These are phyloP conservation scores for Emergomyces orientalis DNA, from an alignment of 2,329 filamentous ascomycete species.

Conservation along the genomic window DNA sequence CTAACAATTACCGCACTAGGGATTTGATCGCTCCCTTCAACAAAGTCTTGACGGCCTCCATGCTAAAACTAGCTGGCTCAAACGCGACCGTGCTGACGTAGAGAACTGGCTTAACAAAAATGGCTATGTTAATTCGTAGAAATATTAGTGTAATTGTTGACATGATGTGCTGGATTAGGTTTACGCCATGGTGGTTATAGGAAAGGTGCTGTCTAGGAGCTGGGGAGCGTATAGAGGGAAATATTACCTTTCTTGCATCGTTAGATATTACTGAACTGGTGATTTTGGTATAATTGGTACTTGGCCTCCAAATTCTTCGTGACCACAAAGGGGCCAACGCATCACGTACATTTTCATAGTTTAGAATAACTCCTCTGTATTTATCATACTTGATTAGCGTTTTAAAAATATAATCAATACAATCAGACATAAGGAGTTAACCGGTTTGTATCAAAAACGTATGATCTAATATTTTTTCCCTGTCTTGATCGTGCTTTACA, in stretches of 20 bases:
- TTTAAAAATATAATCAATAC: background rate
- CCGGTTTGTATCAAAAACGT: background rate
- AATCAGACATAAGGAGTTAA: background rate
- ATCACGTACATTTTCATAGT: background rate
- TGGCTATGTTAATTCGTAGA: slow-evolving; percentile 43
- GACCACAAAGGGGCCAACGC: background rate
- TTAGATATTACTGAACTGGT: background rate
- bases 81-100: slow-evolving; percentile 70
- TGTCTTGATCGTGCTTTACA: background rate
- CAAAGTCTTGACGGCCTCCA: slow-evolving; percentile 78
- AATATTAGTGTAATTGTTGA: slow-evolving; percentile 17
- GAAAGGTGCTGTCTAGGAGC: background rate
- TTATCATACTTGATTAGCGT: background rate
- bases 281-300: background rate
- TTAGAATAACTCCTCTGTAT: background rate
- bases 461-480: background rate
- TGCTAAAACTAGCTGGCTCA: slow-evolving; percentile 74
- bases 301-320: background rate
- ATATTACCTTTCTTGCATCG: background rate
- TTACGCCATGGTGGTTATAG: background rate
- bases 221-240: background rate
- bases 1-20: slow-evolving; percentile 28
- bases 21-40: slow-evolving; percentile 80
- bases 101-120: slow-evolving; percentile 59
- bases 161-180: background rate